phyloP scores from a whole-genome alignment of 257 asterid species.

The Perilla frutescens region DNA sequence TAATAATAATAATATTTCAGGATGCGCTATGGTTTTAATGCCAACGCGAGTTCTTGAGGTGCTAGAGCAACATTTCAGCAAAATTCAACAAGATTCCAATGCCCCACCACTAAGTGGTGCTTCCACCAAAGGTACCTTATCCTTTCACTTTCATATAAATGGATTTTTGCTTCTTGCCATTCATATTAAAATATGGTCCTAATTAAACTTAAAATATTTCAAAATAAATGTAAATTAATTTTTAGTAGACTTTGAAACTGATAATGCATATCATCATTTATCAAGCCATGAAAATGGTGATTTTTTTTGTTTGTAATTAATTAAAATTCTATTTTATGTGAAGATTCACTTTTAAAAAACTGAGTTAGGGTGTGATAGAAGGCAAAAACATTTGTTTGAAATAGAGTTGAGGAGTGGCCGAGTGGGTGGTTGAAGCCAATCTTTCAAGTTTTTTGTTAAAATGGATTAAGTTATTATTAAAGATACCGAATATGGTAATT shows the following conservation, averaged over 20 bases:
- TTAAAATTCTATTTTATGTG: too few relatives aligned
- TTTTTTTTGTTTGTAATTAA: too few relatives aligned
- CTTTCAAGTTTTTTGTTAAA: too few relatives aligned
- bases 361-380: too few relatives aligned
- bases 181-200: slow-evolving; percentile 21
- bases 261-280: neutral
- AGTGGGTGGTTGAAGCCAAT: too few relatives aligned
- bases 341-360: too few relatives aligned
- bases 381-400: too few relatives aligned
- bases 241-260: neutral
- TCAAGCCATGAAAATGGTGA: too few relatives aligned
- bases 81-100: slow-evolving; percentile 39
- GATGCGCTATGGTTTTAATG: slow-evolving; percentile 72
- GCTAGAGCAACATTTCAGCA: slow-evolving; percentile 59
- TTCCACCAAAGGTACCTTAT: slow-evolving; percentile 36
- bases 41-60: slow-evolving; percentile 84
- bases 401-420: too few relatives aligned
- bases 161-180: slow-evolving; percentile 8
- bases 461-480: too few relatives aligned
- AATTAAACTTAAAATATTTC: slow-evolving; percentile 17
- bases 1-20: slow-evolving; percentile 28
- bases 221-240: neutral
- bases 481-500: too few relatives aligned
- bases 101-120: slow-evolving; percentile 34
- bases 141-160: neutral